Percentiles rank a stretch among this genome's conserved stretches.
Evolutionary conservation across 2,329 filamentous ascomycete genomes (phyloP).

Genomic region (Thielaviopsis musarum): DNA sequence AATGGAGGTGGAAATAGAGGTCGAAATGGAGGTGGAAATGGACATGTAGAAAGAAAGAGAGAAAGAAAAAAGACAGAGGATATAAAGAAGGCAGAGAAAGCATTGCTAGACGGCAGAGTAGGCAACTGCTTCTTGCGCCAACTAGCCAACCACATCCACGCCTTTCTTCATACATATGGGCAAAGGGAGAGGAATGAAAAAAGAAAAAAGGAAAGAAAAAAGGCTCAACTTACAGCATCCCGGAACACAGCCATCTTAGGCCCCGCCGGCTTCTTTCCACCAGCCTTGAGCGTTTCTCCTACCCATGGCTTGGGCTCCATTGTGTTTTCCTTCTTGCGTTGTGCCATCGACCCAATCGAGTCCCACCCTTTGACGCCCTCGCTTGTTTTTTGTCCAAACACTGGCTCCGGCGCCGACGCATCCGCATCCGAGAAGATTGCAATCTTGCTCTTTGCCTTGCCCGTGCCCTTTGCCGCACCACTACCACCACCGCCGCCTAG

Average conservation of each 20-base stretch:
- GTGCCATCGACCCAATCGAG: constrained; percentile 68
- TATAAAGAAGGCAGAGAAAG: not conserved
- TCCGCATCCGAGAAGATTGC: constrained; percentile 32
- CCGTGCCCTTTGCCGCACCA: constrained; percentile 24
- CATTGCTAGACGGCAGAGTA: constrained; percentile 13
- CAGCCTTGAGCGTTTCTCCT: constrained; percentile 77
- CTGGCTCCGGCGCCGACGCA: constrained; percentile 4
- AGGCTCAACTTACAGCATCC: constrained; percentile 64
- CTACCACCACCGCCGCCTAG: constrained; percentile 14
- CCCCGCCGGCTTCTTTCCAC: constrained; percentile 56
- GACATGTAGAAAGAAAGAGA: too few species aligned
- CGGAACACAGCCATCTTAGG: constrained; percentile 87
- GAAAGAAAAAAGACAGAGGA: too few species aligned
- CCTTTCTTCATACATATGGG: not conserved
- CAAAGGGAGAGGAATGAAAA: constrained; percentile 10
- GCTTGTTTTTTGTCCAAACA: constrained; percentile 49
- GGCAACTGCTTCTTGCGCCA: constrained; percentile 14
- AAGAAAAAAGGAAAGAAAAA: not conserved
- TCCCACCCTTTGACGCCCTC: constrained; percentile 71
- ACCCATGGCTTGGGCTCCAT: constrained; percentile 79
- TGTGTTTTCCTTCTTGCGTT: constrained; percentile 87
- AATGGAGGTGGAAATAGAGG: not conserved
- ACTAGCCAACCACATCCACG: not conserved
- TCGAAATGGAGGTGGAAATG: too few species aligned
- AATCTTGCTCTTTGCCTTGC: constrained; percentile 46